These are phyloP conservation scores for Chlamydomonas asymmetrica DNA, from an alignment of 139 green algal species.

Conservation along the genomic window DNA sequence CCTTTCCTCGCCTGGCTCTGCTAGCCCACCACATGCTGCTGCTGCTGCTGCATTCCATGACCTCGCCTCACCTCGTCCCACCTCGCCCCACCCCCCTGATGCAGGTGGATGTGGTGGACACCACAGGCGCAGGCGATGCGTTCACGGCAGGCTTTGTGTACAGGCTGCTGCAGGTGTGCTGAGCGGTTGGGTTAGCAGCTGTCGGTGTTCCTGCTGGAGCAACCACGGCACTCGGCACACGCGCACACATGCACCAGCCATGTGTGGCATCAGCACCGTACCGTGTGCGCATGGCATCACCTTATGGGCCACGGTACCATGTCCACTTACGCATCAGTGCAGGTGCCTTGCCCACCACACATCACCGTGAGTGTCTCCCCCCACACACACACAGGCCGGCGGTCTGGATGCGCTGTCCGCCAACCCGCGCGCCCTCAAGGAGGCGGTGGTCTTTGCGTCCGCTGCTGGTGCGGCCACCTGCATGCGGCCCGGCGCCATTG, in stretches of 20 bases:
- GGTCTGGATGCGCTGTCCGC: constrained; percentile 58
- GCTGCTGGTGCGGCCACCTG: constrained; percentile 63
- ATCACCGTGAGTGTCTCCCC: too few relatives aligned
- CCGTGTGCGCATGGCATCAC: too few relatives aligned
- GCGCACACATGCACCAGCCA: too few relatives aligned
- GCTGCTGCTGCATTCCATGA: too few relatives aligned
- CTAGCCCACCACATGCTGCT: not conserved
- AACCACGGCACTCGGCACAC: too few relatives aligned
- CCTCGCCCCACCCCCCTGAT: too few relatives aligned
- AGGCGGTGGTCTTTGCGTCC: constrained; percentile 65
- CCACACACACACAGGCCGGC: constrained; percentile 41
- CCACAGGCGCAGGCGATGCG: constrained; percentile 87
- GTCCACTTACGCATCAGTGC: too few relatives aligned
- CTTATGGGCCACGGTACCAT: too few relatives aligned
- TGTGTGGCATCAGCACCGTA: too few relatives aligned
- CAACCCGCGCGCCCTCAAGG: constrained; percentile 45
- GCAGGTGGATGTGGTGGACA: constrained; percentile 77
- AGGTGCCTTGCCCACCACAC: too few relatives aligned
- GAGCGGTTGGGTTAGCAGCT: not conserved
- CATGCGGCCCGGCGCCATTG: constrained; percentile 75
- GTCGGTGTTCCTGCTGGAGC: too few relatives aligned
- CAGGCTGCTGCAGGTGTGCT: constrained; percentile 51
- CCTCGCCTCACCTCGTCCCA: too few relatives aligned
- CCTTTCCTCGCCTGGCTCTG: not conserved
- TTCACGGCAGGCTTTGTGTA: constrained; percentile 84